Percentiles rank a stretch among this genome's conserved stretches.
Conservation (phyloP, 140 eudicot genomes). For the Bidens hawaiensis region DNA sequence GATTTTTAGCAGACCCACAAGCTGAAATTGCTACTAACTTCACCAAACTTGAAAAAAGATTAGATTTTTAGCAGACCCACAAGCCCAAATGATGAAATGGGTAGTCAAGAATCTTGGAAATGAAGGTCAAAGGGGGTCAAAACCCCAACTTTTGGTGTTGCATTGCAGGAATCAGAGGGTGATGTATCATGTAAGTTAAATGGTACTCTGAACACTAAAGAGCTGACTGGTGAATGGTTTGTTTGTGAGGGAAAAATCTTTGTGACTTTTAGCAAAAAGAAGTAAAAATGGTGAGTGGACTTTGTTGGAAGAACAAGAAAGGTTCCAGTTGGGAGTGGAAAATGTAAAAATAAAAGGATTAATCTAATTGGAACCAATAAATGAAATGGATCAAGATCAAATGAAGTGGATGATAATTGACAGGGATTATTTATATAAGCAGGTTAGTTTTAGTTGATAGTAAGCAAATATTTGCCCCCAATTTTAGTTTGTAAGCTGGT, state of each 20-base stretch:
- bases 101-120: slow-evolving; percentile 30
- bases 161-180: slow-evolving; percentile 25
- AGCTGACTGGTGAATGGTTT: not conserved
- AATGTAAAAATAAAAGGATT: slow-evolving; percentile 16
- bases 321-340: slow-evolving; percentile 9
- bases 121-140: slow-evolving; percentile 33
- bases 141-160: slow-evolving; percentile 34
- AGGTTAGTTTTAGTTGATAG: not conserved
- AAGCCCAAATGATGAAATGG: slow-evolving; percentile 41
- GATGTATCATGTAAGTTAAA: slow-evolving; percentile 23
- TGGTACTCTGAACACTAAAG: slow-evolving; percentile 21
- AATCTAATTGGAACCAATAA: slow-evolving; percentile 23
- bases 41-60: slow-evolving; percentile 33
- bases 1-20: no score
- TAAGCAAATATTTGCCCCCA: slow-evolving; percentile 16
- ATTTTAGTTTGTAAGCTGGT: slow-evolving; percentile 29
- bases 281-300: slow-evolving; percentile 28
- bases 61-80: slow-evolving; percentile 26
- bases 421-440: slow-evolving; percentile 2
- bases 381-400: slow-evolving; percentile 11
- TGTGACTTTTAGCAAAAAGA: slow-evolving; percentile 36
- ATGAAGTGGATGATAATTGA: slow-evolving; percentile 20
- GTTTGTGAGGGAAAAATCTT: not conserved
- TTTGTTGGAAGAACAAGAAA: slow-evolving; percentile 15
- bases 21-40: no score